Evolutionary conservation across 2,329 filamentous ascomycete genomes (phyloP), one percentile per base, ranked within the genome.

Genomic region (Colletotrichum shisoi): DNA sequence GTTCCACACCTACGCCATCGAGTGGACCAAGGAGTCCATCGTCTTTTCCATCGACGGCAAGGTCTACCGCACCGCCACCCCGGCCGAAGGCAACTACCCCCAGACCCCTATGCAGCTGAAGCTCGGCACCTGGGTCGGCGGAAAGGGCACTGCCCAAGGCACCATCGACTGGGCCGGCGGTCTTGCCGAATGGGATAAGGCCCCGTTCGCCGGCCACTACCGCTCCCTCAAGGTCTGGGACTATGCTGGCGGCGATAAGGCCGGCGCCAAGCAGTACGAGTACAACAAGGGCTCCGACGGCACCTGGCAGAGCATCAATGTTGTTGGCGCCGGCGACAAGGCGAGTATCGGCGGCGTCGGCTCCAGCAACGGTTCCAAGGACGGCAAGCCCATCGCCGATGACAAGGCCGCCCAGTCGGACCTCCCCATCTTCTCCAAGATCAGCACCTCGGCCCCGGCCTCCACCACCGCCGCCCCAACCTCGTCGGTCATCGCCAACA

Each of bases 141-240:
- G 84, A 71, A 78, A 80, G 60, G 76, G 79, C 63, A 76, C 81
- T 44, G 76, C 82, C n/a, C 68, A 79, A 68, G 88, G 89, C 54
- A 90, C 87, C 27, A 83, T 89, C 64, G 75, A 85, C 62, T 92
- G 89, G 90, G 89, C 89, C 52, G 89, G 89, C 54, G 89, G 90
- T 63, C 59, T 76, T 19, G 76, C 77, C 2, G 70, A 77, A 57
- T 79, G 75, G 75, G 58, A 62, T 3, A 53, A 68, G 31, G 72
- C 69, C 39, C 73, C 75, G 19, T 74, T 74, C 60, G 58, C 58
- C 13, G 75, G 71, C 9, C 69, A 73, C 57, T 74, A 76, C 63
- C 63, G 63, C 49, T 65, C 66, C 3, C 57, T 77, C 34, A 71
- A 73, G 52, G 58, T 78, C 7, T 70, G 73, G 37, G 76, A 78